Conservation (phyloP, 345 rosid genomes). For the Alliaria petiolata region DNA sequence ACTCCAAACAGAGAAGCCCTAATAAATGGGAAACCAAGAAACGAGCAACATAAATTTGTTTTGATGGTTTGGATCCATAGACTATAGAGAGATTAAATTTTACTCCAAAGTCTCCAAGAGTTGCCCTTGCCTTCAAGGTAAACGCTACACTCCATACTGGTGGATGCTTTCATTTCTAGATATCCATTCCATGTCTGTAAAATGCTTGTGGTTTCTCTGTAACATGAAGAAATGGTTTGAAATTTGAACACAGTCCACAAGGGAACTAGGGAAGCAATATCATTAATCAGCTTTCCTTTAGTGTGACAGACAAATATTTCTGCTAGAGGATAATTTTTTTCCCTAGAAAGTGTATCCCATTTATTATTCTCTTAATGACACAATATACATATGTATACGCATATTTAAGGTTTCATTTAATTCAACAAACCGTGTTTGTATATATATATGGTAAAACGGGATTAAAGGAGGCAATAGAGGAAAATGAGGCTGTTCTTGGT, state of each 20-base stretch:
- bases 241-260: neutral
- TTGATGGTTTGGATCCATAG: neutral
- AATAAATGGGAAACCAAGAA: neutral
- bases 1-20: neutral
- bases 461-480: slow-evolving; percentile 32
- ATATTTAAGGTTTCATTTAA: neutral
- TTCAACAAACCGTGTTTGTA: slow-evolving; percentile 1
- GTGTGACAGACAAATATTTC: neutral
- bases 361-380: slow-evolving; percentile 3
- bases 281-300: neutral
- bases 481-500: slow-evolving; percentile 51
- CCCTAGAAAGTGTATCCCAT: neutral
- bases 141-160: neutral
- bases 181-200: neutral
- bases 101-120: neutral
- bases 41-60: neutral
- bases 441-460: slow-evolving; percentile 21
- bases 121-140: neutral
- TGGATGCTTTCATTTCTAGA: neutral
- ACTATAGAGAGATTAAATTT: neutral
- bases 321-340: neutral
- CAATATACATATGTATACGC: neutral
- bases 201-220: neutral
- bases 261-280: no score
- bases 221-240: neutral